Evolutionary conservation across 2,329 filamentous ascomycete genomes (phyloP).

Genomic region (Trichoderma polysporum): DNA sequence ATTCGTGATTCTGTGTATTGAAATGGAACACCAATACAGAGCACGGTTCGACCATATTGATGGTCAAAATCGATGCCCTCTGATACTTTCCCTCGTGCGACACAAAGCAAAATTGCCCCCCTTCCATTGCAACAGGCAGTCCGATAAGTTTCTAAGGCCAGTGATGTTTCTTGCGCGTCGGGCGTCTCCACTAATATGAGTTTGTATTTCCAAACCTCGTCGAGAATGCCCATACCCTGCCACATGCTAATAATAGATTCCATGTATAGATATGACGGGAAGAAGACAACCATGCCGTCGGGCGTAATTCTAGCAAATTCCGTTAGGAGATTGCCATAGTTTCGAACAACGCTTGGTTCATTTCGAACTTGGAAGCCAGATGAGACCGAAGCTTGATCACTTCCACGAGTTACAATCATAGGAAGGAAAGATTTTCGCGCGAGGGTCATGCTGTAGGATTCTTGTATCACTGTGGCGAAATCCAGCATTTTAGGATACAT

Average conservation of each 20-base stretch:
- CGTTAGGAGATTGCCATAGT: constrained; percentile 89
- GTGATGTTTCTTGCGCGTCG: constrained; percentile 92
- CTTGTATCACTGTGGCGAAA: constrained; percentile 88
- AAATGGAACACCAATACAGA: constrained; percentile 96
- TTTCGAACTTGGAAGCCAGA: constrained; percentile 95
- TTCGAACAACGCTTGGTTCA: constrained; percentile 93
- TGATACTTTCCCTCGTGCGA: constrained; percentile 94
- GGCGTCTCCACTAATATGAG: constrained; percentile 96
- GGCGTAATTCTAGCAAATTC: constrained; percentile 96
- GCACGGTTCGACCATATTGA: constrained; percentile 91
- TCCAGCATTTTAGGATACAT: constrained; percentile 99
- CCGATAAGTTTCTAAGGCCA: constrained; percentile 93
- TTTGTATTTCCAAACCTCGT: constrained; percentile 99
- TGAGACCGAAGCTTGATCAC: constrained; percentile 88
- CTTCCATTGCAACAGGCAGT: constrained; percentile 97
- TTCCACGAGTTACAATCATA: constrained; percentile 95
- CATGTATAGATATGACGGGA: constrained; percentile 98
- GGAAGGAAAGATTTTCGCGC: constrained; percentile 93
- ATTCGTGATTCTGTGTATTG: constrained; percentile 99
- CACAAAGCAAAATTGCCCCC: constrained; percentile 88
- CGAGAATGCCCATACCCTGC: constrained; percentile 97
- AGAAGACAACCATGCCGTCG: constrained; percentile 98
- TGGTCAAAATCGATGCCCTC: constrained; percentile 99
- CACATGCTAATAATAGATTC: constrained; percentile 98
- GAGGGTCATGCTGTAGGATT: constrained; percentile 96